Conservation (phyloP, 2,329 filamentous ascomycete species). For the Proliferodiscus dingleyae region DNA sequence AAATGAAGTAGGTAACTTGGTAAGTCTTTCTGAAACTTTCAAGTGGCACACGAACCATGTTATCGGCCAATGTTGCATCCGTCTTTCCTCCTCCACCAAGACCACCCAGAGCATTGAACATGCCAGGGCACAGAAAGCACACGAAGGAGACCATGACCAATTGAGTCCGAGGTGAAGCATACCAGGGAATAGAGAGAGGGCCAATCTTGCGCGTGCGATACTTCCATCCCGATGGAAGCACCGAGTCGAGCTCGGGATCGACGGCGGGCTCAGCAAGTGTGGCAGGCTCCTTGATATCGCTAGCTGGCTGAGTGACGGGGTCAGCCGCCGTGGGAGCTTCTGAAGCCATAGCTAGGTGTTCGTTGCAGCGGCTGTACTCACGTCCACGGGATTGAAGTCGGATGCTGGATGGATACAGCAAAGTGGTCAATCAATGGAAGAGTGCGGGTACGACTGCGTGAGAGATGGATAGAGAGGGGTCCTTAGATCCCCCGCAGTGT, state of each 20-base stretch:
- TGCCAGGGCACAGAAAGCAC: conserved; percentile 68
- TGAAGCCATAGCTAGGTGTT: too few species aligned
- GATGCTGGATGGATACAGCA: too few species aligned
- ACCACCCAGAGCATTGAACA: conserved; percentile 65
- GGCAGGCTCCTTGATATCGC: neutral
- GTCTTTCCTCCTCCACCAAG: conserved; percentile 61
- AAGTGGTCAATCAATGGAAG: too few species aligned
- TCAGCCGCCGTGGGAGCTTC: neutral
- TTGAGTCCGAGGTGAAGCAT: conserved; percentile 69
- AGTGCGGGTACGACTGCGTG: too few species aligned
- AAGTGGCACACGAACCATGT: conserved; percentile 33
- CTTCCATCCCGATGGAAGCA: conserved; percentile 50
- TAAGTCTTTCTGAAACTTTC: too few species aligned
- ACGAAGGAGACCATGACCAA: conserved; percentile 66
- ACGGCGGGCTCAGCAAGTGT: neutral
- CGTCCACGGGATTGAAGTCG: too few species aligned
- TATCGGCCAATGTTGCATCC: conserved; percentile 47
- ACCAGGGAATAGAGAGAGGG: conserved; percentile 54
- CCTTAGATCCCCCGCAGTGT: too few species aligned
- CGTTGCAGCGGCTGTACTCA: too few species aligned
- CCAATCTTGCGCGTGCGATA: conserved; percentile 58
- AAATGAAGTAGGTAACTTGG: neutral
- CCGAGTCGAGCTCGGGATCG: neutral
- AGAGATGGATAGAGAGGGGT: too few species aligned
- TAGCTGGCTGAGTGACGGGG: neutral